A percentile compares a stretch with the other conserved stretches of the same genome.
Evolutionary conservation across 305 asterid species (phyloP).

Genomic region (Petunia hybrid): DNA sequence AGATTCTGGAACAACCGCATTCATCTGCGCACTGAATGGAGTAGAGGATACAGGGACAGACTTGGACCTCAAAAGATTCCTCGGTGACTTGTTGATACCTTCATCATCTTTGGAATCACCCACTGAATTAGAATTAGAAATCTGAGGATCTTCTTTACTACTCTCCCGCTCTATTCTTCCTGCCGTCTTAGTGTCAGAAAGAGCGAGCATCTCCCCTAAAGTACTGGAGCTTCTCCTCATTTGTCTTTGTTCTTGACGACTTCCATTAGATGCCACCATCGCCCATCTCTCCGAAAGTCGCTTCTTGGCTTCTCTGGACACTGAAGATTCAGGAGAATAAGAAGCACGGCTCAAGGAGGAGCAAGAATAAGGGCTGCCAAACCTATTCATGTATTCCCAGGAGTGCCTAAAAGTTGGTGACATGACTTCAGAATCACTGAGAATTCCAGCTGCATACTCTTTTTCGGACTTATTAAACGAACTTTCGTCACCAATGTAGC

Average conservation of each 20-base stretch:
- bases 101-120: constrained; percentile 38
- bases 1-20: constrained; percentile 45
- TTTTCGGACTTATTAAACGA: constrained; percentile 71
- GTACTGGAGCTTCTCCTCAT: constrained; percentile 50
- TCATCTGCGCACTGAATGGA: constrained; percentile 54
- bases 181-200: constrained; percentile 46
- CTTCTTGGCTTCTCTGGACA: constrained; percentile 93
- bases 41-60: constrained; percentile 83
- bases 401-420: constrained; percentile 91
- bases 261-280: constrained; percentile 79
- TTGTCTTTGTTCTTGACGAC: constrained; percentile 53
- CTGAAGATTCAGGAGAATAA: constrained; percentile 79
- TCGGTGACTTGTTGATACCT: constrained; percentile 37
- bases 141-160: constrained; percentile 37
- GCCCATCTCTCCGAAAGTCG: constrained; percentile 99
- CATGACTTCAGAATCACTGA: constrained; percentile 79
- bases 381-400: constrained; percentile 82
- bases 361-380: constrained; percentile 78
- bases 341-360: constrained; percentile 86
- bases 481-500: constrained; percentile 86
- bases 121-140: constrained; percentile 23
- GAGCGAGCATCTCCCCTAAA: constrained; percentile 62
- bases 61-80: constrained; percentile 70
- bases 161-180: constrained; percentile 37
- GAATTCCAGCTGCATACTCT: constrained; percentile 69